Conservation (phyloP, 768 basidiomycete species). For the Kwoniella europaea region DNA sequence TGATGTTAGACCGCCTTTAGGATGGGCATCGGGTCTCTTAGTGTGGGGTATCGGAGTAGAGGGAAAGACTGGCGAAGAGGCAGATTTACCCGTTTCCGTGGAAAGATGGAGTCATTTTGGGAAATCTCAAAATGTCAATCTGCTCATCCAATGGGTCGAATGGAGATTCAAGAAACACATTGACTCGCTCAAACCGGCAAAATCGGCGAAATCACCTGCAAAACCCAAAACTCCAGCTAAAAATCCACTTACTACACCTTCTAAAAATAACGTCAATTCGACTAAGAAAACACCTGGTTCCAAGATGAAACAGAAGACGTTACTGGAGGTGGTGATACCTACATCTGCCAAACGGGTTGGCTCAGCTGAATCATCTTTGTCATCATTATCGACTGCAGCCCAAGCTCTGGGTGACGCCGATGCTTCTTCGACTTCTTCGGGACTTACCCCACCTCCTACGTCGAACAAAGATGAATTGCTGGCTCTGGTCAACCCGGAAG, state of each 20-base stretch:
- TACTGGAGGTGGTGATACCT: slow-evolving; percentile 30
- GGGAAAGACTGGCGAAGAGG: background rate
- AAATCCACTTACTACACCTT: background rate
- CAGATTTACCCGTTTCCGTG: background rate
- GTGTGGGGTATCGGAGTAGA: slow-evolving; percentile 33
- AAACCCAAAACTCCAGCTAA: slow-evolving; percentile 10
- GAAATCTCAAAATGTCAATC: slow-evolving; percentile 21
- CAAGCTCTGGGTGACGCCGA: slow-evolving; percentile 7
- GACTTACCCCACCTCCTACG: slow-evolving; percentile 10
- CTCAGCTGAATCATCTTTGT: background rate
- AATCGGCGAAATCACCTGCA: slow-evolving; percentile 10
- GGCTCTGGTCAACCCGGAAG: slow-evolving; percentile 10
- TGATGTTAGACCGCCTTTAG: slow-evolving; percentile 33
- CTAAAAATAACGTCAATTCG: slow-evolving; percentile 2
- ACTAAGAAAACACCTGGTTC: slow-evolving; percentile 15
- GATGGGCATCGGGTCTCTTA: slow-evolving; percentile 44
- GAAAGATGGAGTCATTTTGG: slow-evolving; percentile 49
- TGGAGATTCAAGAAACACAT: slow-evolving; percentile 22
- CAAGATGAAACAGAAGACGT: slow-evolving; percentile 15
- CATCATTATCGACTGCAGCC: slow-evolving; percentile 2
- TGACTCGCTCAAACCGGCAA: slow-evolving; percentile 15
- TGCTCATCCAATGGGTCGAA: slow-evolving; percentile 35
- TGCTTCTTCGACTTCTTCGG: slow-evolving; percentile 14
- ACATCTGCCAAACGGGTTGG: background rate
- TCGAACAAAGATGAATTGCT: slow-evolving; percentile 21